Base-by-base conservation (phyloP, 1,284 basidiomycete genomes). In the Flammula alnicola region DNA sequence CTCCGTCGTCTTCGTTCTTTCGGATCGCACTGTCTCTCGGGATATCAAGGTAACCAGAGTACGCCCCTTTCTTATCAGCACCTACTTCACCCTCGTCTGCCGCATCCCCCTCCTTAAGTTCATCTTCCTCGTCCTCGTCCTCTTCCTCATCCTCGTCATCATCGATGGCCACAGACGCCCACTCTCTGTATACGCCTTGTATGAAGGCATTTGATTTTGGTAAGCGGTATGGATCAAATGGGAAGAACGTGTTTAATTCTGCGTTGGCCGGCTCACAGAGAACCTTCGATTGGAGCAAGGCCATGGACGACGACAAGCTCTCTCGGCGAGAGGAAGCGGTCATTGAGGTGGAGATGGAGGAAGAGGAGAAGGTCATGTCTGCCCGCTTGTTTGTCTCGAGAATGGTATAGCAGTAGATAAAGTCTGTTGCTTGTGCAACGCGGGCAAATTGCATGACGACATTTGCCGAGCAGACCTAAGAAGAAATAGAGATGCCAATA, bases 141-240 rank as follows among this genome's bases (percentile, higher is more conserved):
- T 59, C 58, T 0, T 86, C 84, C 0, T 84, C 82, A 0, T 87
- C 86, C 0, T 85, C 85, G 0, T 84, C 86, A 0, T 79, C 83
- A 14, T 82, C 84, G 41, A 91, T 82, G n/a, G 86, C 84, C 3
- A 91, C 89, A 22, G 78, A 72, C 11, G 80, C 71, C 89, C 89
- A 92, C 54, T 91, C 89, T 30, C 90, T 74, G 58, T 91, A 92
- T 12, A 90, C 77, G 10, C 75, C 76, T 43, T 86, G 79, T 32
- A 92, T 87, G 58, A 84, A 91, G n/a, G 68, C 66, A 33, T 76
- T 72, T 38, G 88, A 90, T 46, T 79, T 78, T 1, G 92, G 90
- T 2, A 99, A 82, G 58, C 88, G 91, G 74, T 94, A 99, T 1
- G 97, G 97, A 67, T 99, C 97, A 66, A 99, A 99, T 0, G 97